Conservation (phyloP, 495 filamentous ascomycete species). For the Jackrogersella minutella region DNA sequence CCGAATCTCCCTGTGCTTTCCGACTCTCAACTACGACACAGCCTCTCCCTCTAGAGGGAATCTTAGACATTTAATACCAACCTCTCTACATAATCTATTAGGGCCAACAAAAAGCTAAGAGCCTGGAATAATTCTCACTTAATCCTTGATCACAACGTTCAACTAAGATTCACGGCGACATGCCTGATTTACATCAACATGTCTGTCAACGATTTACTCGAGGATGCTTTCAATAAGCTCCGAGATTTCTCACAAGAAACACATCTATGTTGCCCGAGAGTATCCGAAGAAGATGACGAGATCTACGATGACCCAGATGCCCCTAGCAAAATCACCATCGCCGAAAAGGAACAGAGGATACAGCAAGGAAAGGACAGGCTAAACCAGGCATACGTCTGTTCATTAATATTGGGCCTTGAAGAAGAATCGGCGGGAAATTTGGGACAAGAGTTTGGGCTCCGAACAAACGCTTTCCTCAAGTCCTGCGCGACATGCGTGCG, state of each 20-base stretch:
- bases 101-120: neutral
- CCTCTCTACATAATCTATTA: neutral
- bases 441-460: constrained; percentile 64
- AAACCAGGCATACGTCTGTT: constrained; percentile 66
- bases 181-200: constrained; percentile 34
- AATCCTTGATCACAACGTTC: neutral
- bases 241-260: constrained; percentile 51
- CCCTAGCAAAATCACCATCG: constrained; percentile 42
- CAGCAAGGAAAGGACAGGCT: constrained; percentile 61
- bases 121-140: neutral
- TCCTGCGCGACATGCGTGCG: constrained; percentile 82
- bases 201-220: constrained; percentile 31
- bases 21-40: neutral
- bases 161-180: constrained; percentile 25
- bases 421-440: constrained; percentile 66
- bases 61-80: neutral
- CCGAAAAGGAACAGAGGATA: constrained; percentile 52
- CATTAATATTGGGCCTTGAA: constrained; percentile 73
- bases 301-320: constrained; percentile 63
- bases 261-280: constrained; percentile 56
- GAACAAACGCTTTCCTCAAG: constrained; percentile 58
- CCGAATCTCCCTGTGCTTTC: neutral
- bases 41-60: neutral
- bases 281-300: constrained; percentile 53
- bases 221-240: constrained; percentile 37